These are phyloP conservation scores for Acmispon strigosus DNA, from an alignment of 306 rosid species.

Conservation along the genomic window DNA sequence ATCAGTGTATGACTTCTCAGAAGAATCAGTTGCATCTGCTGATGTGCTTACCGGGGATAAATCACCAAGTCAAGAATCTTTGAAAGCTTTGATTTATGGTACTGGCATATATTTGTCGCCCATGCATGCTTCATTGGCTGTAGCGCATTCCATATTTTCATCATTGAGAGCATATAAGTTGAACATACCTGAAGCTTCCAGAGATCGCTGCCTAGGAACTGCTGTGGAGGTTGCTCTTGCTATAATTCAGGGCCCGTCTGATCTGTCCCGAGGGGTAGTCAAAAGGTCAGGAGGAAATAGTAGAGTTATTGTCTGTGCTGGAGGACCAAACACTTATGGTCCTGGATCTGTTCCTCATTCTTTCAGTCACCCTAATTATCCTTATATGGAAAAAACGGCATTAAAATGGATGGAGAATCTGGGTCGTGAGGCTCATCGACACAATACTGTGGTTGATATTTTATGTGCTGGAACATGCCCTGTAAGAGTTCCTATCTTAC, in stretches of 20 bases:
- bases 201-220: constrained; percentile 93
- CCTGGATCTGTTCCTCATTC: constrained; percentile 97
- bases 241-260: constrained; percentile 91
- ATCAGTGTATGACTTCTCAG: constrained; percentile 86
- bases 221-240: constrained; percentile 98
- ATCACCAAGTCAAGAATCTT: constrained; percentile 66
- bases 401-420: constrained; percentile 90
- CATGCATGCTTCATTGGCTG: constrained; percentile 87
- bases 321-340: constrained; percentile 93
- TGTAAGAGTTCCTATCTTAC: constrained; percentile 86
- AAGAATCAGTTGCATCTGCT: constrained; percentile 85
- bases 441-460: constrained; percentile 72
- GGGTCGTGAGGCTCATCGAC: constrained; percentile 79
- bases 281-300: constrained; percentile 85
- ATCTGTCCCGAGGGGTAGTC: constrained; percentile 79
- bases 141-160: constrained; percentile 88
- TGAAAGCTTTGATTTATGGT: constrained; percentile 80
- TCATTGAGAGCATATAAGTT: constrained; percentile 78
- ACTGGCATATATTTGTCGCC: constrained; percentile 90
- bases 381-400: constrained; percentile 88
- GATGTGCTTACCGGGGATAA: constrained; percentile 95
- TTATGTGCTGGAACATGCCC: constrained; percentile 99
- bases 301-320: constrained; percentile 89
- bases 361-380: constrained; percentile 85
- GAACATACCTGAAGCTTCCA: constrained; percentile 75